Conservation (phyloP, 495 filamentous ascomycete genomes). For the Penicillium crystallinum region DNA sequence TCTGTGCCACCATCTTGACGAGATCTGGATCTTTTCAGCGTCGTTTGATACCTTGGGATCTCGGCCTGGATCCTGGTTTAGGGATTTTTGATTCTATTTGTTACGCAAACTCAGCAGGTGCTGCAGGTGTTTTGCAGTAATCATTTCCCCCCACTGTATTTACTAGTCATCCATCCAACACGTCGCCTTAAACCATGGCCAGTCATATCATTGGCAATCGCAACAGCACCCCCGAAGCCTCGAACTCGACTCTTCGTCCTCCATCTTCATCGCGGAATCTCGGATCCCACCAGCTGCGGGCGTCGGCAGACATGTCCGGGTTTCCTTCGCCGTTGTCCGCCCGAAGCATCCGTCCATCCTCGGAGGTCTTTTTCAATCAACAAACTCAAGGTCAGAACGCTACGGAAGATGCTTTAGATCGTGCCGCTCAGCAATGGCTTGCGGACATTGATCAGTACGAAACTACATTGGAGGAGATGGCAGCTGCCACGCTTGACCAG, state of each 20-base stretch:
- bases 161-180: conserved; percentile 41
- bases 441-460: conserved; percentile 98
- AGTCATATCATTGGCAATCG: conserved; percentile 78
- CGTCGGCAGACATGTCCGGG: conserved; percentile 93
- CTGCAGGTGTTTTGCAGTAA: conserved; percentile 72
- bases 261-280: conserved; percentile 77
- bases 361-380: conserved; percentile 86
- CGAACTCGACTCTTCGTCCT: conserved; percentile 82
- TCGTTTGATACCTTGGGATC: conserved; percentile 12
- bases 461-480: conserved; percentile 97
- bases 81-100: conserved; percentile 21
- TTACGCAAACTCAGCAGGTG: conserved; percentile 77
- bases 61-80: conserved; percentile 10
- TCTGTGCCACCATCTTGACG: conserved; percentile 40
- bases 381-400: conserved; percentile 57
- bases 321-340: conserved; percentile 71
- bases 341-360: conserved; percentile 84
- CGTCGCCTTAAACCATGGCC: conserved; percentile 33
- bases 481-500: conserved; percentile 92
- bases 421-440: conserved; percentile 96
- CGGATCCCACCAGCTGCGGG: conserved; percentile 79
- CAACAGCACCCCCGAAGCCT: conserved; percentile 94
- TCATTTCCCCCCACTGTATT: conserved; percentile 38
- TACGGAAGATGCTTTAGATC: conserved; percentile 82
- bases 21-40: conserved; percentile 21